Evolutionary conservation across 2,329 filamentous ascomycete species (phyloP), one percentile per base, ranked within the genome.

Genomic region (Paracorniculantispora psalliotae): DNA sequence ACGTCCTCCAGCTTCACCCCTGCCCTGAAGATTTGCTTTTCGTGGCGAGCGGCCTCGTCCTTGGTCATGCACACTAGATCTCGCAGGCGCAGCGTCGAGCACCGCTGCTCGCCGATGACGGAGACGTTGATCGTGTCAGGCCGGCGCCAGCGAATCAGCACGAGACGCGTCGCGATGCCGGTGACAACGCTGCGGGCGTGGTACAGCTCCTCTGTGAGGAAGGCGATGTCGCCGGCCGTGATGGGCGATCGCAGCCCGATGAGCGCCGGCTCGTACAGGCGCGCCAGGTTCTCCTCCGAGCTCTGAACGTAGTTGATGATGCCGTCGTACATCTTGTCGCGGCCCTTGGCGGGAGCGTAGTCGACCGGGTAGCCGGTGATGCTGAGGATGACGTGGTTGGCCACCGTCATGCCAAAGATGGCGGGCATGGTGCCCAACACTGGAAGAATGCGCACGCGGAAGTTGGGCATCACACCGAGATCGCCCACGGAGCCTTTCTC

Each of bases 381-480:
- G 60, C 86, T 84, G 59, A 96, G 81, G 64, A 99, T 93, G 61
- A 97, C 86, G 70, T 97, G 91, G 73, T 97, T 99, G 4, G 94
- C 94, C 9, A 90, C 85, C 0, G 89, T 90, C 59, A 97, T 89
- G 9, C 94, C 94, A 71, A 99, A 99, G 1, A 97, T 88, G 2
- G 94, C 93, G 0, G 94, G 94, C 92, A 99, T 97, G 0, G 94
- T 99, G 1, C 94, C 94, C 3, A 99, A 77, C 0, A 99, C 94
- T 0, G 94, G 94, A 9, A 99, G 75, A 59, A 99, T 99, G n/a
- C 94, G 83, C 10, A 96, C 91, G 25, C 94, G 83, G 72, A 99
- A 99, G 70, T 96, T 92, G 1, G 92, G 90, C 53, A 99, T 81
- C 0, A 96, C 90, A 46, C 92, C 90, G 0, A 97, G 80, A 64